These are phyloP conservation scores for Neurospora cerealis DNA, from an alignment of 495 filamentous ascomycete genomes.

Conservation along the genomic window DNA sequence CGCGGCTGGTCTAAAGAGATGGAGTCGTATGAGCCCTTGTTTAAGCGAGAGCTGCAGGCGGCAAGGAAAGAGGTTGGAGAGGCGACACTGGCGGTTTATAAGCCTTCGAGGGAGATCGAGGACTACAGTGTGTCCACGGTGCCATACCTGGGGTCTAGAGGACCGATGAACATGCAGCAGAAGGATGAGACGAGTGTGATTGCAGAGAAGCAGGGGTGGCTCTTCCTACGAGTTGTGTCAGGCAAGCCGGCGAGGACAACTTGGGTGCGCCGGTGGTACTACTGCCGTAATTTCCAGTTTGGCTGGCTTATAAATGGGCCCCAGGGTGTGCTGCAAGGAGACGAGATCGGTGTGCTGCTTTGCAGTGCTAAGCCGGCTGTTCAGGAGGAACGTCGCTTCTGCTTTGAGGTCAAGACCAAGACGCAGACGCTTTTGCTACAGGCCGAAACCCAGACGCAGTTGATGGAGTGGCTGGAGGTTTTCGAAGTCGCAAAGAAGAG, in stretches of 20 bases:
- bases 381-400: constrained; percentile 88
- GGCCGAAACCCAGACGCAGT: constrained; percentile 80
- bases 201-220: constrained; percentile 87
- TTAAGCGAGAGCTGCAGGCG: constrained; percentile 65
- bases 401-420: constrained; percentile 98
- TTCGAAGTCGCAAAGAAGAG: constrained; percentile 91
- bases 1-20: constrained; percentile 88
- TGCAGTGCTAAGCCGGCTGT: constrained; percentile 86
- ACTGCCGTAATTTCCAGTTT: constrained; percentile 89
- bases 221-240: constrained; percentile 70
- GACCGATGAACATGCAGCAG: constrained; percentile 46
- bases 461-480: constrained; percentile 83
- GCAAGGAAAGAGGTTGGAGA: constrained; percentile 81
- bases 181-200: constrained; percentile 34
- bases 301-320: constrained; percentile 86
- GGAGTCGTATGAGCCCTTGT: constrained; percentile 70
- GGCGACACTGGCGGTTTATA: constrained; percentile 52
- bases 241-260: constrained; percentile 80
- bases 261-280: constrained; percentile 92
- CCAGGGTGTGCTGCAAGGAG: constrained; percentile 86
- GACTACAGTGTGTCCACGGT: constrained; percentile 85
- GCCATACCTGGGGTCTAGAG: constrained; percentile 67
- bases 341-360: constrained; percentile 89
- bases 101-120: constrained; percentile 84
- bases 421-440: constrained; percentile 83